Percentiles rank a stretch among this genome's conserved stretches.
Evolutionary conservation across 1,139 yeast genomes (phyloP).

Genomic region (Yamadazyma triangularis): DNA sequence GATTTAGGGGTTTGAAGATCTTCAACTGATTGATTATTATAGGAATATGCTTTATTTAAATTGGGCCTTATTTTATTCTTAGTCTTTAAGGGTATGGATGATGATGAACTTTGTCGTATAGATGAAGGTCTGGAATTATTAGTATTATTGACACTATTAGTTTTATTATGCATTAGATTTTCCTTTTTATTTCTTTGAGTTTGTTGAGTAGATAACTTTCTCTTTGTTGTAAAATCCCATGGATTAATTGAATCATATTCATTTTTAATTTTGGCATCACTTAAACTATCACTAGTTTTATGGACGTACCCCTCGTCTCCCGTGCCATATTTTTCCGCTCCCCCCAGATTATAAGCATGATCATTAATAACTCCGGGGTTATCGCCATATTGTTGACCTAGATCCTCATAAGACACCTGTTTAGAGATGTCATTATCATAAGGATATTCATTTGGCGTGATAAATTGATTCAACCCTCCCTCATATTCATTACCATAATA

Average conservation of each 20-base stretch:
- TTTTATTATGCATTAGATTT: neutral
- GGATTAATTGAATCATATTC: too few relatives aligned
- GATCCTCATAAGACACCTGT: too few relatives aligned
- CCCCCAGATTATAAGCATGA: neutral
- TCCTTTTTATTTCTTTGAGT: conserved; percentile 3
- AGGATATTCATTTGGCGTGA: too few relatives aligned
- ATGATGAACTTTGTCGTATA: conserved; percentile 12
- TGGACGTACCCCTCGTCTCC: neutral
- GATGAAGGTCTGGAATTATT: conserved; percentile 9
- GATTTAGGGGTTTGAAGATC: conserved; percentile 2
- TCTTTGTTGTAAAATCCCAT: conserved; percentile 1
- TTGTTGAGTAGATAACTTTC: conserved; percentile 2
- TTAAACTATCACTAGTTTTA: neutral
- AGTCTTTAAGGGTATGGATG: conserved; percentile 5
- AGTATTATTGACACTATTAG: neutral
- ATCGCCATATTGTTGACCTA: too few relatives aligned
- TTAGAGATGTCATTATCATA: too few relatives aligned
- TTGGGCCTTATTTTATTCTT: conserved; percentile 10
- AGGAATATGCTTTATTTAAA: conserved; percentile 12
- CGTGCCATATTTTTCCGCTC: neutral
- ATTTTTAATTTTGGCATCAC: too few relatives aligned
- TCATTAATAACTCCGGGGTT: too few relatives aligned
- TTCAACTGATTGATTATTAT: conserved; percentile 3
- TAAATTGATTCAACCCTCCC: too few relatives aligned
- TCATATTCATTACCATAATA: conserved; percentile 1